Base-by-base conservation (phyloP, 108 stramenopile species). In the Epithemia pelagica region DNA sequence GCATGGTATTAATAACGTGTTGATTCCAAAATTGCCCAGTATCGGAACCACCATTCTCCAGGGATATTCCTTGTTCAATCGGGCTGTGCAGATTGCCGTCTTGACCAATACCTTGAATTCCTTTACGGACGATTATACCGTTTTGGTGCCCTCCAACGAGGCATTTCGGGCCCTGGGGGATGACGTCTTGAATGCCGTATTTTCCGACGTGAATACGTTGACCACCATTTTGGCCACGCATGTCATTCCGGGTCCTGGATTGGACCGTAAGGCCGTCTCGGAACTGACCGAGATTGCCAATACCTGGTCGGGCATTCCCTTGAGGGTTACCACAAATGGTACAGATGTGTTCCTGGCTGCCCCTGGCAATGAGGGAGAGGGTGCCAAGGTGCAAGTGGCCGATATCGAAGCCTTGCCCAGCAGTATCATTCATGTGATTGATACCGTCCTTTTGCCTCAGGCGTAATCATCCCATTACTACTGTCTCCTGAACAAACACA, bases 381-480 rank as follows among this genome's bases (percentile, higher is more conserved):
- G n/a, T n/a, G n/a, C n/a, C n/a, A n/a, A n/a, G n/a, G n/a, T n/a
- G n/a, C n/a, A n/a, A n/a, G n/a, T n/a, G n/a, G n/a, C n/a, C n/a
- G n/a, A n/a, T n/a, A n/a, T n/a, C n/a, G n/a, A n/a, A n/a, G n/a
- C n/a, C n/a, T n/a, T n/a, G n/a, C n/a, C n/a, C n/a, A n/a, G 85
- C 62, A 80, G 83, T 7, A 31, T 88, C 30, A 30, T 85, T 63
- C 82, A 88, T 59, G 78, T 69, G 2, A 69, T 88, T 52, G 80
- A 85, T 52, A 29, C 32, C 25, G 82, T 84, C 60, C 31, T 84
- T 15, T 46, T 46, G 37, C 37, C 37, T 15, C 10, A 5, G 37
- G 5, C 37, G 37, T 46, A 46, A 15, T 5, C 15, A n/a, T n/a
- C n/a, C n/a, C n/a, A n/a, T n/a, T n/a, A n/a, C n/a, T n/a, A n/a